Conservation (phyloP, 2,329 filamentous ascomycete genomes). For the Pestalotiopsis sp. region DNA sequence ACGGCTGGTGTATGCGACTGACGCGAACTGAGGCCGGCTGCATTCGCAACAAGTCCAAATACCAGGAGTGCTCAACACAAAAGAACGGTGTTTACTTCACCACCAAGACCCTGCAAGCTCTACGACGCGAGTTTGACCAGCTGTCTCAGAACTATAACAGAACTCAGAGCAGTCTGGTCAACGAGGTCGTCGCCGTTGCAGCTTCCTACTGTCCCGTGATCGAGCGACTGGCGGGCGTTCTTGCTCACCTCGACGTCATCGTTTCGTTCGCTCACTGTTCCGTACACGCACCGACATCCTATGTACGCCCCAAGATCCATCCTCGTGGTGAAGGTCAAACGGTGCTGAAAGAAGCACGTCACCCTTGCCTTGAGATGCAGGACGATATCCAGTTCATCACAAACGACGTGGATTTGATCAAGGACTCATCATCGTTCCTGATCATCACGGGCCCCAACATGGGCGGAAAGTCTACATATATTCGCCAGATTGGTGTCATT, state of each 20-base stretch:
- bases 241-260: constrained; percentile 94
- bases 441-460: constrained; percentile 99
- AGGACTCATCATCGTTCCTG: constrained; percentile 83
- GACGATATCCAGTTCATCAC: constrained; percentile 99
- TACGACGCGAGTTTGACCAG: constrained; percentile 91
- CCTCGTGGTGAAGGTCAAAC: constrained; percentile 86
- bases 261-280: constrained; percentile 92
- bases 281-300: constrained; percentile 88
- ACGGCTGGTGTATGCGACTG: constrained; percentile 95
- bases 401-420: constrained; percentile 85
- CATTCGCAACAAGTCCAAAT: constrained; percentile 87
- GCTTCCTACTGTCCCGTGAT: constrained; percentile 93
- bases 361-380: constrained; percentile 98
- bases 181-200: constrained; percentile 90
- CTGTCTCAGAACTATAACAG: constrained; percentile 93
- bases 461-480: constrained; percentile 98
- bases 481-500: constrained; percentile 95
- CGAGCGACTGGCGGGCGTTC: constrained; percentile 83
- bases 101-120: constrained; percentile 76
- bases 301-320: constrained; percentile 90
- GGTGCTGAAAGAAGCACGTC: constrained; percentile 86
- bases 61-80: constrained; percentile 95
- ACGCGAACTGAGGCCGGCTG: constrained; percentile 89
- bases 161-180: constrained; percentile 87
- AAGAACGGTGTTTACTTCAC: constrained; percentile 99